phyloP scores from a whole-genome alignment of 1,284 basidiomycete genomes.

The Chiua sp. region DNA sequence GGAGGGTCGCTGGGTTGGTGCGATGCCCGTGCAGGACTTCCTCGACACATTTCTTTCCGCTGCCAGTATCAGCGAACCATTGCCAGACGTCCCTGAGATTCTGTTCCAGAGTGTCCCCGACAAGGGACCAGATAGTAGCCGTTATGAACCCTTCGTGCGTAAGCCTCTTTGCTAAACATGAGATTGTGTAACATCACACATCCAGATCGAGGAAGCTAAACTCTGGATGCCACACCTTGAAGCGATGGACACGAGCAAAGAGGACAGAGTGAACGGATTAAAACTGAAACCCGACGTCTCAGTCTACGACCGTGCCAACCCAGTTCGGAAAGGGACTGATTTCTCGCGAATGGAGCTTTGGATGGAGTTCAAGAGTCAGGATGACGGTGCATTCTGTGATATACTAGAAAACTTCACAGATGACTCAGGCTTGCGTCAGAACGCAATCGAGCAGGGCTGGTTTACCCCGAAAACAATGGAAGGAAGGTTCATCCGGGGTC shows the following conservation, averaged over 20 bases:
- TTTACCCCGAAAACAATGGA: not conserved
- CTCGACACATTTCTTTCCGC: not conserved
- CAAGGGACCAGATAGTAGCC: not conserved
- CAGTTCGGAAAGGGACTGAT: not conserved
- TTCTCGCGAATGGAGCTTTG: conserved; percentile 1
- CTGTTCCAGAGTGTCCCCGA: not conserved
- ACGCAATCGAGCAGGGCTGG: too few relatives aligned
- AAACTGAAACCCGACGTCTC: conserved; percentile 3
- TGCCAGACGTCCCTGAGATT: not conserved
- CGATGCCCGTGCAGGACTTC: not conserved
- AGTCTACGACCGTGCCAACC: not conserved
- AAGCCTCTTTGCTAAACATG: too few relatives aligned
- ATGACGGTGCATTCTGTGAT: not conserved
- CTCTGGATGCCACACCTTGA: not conserved
- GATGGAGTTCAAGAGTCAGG: not conserved
- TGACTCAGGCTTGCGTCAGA: too few relatives aligned
- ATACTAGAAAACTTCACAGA: not conserved
- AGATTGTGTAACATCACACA: too few relatives aligned
- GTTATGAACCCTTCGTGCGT: conserved; percentile 6
- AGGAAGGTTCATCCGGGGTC: not conserved
- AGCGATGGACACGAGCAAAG: not conserved
- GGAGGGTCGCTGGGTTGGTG: not conserved
- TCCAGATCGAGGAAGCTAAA: not conserved
- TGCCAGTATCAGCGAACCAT: not conserved
- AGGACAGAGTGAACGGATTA: not conserved